These are phyloP conservation scores for Eucalyptus curtisii DNA, from an alignment of 345 rosid genomes.

Conservation along the genomic window DNA sequence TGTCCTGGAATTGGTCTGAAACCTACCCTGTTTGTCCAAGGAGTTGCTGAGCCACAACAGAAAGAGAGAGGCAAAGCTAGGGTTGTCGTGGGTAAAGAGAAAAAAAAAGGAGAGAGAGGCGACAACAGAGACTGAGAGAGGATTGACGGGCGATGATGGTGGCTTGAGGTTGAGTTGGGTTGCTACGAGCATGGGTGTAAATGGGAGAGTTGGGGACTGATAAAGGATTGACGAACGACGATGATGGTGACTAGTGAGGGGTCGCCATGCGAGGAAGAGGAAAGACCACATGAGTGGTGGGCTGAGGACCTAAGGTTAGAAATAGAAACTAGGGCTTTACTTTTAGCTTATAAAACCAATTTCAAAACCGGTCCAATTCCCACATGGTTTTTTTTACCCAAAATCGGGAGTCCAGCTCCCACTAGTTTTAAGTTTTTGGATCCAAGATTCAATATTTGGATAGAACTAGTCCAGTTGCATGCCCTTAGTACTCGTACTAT, in stretches of 20 bases:
- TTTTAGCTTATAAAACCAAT: background rate
- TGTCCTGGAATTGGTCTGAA: too few species aligned
- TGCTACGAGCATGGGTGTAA: too few species aligned
- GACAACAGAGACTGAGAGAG: too few species aligned
- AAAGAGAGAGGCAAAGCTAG: too few species aligned
- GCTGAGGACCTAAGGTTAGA: background rate
- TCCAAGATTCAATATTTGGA: accelerated
- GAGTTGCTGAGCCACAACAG: too few species aligned
- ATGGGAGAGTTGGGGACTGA: too few species aligned
- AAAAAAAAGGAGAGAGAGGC: too few species aligned
- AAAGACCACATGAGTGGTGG: background rate
- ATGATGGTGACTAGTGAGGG: background rate
- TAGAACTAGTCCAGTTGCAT: accelerated
- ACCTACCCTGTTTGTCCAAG: accelerated
- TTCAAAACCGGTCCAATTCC: accelerated
- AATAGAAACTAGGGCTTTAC: background rate
- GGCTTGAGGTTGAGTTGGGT: too few species aligned
- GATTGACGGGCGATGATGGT: too few species aligned
- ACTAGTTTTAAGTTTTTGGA: too few species aligned
- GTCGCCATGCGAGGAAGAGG: background rate
- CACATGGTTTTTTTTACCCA: background rate
- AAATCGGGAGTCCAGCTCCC: too few species aligned
- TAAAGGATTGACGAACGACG: background rate
- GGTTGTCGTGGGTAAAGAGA: too few species aligned
- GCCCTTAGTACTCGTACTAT: background rate